Conservation (phyloP, 805 yeast genomes). For the Pichia phayaonensis region DNA sequence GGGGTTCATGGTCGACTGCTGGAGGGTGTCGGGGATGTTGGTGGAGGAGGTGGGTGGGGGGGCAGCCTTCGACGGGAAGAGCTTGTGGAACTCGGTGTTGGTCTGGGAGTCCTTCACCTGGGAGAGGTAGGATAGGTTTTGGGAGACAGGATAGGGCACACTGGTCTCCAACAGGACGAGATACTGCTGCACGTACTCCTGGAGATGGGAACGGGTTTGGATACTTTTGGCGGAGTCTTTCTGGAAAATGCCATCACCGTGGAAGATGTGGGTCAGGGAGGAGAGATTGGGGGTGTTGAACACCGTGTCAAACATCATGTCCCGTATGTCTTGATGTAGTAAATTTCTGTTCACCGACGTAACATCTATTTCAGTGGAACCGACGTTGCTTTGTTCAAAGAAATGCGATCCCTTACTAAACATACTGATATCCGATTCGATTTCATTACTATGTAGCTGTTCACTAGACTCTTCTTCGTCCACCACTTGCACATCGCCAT, state of each 20-base stretch:
- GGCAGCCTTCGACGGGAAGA: neutral
- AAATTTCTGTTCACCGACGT: neutral
- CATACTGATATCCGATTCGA: neutral
- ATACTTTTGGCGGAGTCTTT: neutral
- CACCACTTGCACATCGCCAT: no score
- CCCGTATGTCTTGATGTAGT: neutral
- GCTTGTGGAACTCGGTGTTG: neutral
- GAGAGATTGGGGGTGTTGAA: neutral
- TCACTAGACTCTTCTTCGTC: neutral
- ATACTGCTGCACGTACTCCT: neutral
- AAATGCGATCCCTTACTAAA: neutral
- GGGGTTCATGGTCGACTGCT: neutral
- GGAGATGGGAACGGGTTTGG: neutral
- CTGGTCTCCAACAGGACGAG: neutral
- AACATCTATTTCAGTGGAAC: neutral
- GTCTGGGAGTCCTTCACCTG: neutral
- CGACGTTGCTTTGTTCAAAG: neutral
- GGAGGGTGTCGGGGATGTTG: neutral
- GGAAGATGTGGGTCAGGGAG: neutral
- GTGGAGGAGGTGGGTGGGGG: neutral
- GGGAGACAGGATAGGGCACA: neutral
- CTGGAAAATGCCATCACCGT: neutral
- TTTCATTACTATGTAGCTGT: neutral
- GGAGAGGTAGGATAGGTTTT: neutral
- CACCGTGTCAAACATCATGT: neutral